A percentile compares a stretch with the other conserved stretches of the same genome.
phyloP scores from a whole-genome alignment of 1,139 yeast genomes.

The Sugiyamaella novakii region DNA sequence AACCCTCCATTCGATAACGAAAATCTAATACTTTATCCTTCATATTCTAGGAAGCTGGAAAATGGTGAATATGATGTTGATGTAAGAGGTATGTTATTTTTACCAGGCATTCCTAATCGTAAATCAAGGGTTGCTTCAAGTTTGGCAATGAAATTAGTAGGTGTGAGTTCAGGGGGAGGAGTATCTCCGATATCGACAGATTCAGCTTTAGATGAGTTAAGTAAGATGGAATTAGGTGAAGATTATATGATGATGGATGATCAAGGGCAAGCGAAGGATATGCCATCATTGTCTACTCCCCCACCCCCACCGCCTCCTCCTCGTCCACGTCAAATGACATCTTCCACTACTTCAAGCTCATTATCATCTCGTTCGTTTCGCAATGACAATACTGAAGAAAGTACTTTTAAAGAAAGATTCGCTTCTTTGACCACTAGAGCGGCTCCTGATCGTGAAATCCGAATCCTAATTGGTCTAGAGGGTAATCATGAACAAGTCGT shows the following conservation, averaged over 20 bases:
- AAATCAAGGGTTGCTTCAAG: slow-evolving; percentile 70
- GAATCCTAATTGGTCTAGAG: slow-evolving; percentile 26
- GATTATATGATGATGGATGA: slow-evolving; percentile 2
- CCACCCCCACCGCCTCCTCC: slow-evolving; percentile 7
- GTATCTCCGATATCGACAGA: not conserved
- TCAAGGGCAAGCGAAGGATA: not conserved
- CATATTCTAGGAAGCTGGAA: slow-evolving; percentile 54
- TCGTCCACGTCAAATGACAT: slow-evolving; percentile 3
- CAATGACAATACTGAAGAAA: slow-evolving; percentile 25
- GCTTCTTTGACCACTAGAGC: slow-evolving; percentile 36
- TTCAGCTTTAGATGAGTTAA: slow-evolving; percentile 7
- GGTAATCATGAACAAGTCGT: slow-evolving; percentile 13
- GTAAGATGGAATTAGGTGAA: slow-evolving; percentile 2
- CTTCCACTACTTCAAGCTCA: slow-evolving; percentile 4
- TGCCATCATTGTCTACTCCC: slow-evolving; percentile 20
- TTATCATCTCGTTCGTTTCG: slow-evolving; percentile 18
- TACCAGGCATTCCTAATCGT: slow-evolving; percentile 71
- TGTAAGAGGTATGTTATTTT: slow-evolving; percentile 71
- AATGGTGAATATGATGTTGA: slow-evolving; percentile 51
- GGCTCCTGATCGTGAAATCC: slow-evolving; percentile 31
- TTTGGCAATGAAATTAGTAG: slow-evolving; percentile 69
- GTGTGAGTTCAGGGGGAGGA: slow-evolving; percentile 32
- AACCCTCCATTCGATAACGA: slow-evolving; percentile 34
- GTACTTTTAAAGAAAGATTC: slow-evolving; percentile 30
- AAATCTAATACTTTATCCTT: slow-evolving; percentile 56